Evolutionary conservation across 768 basidiomycete species (phyloP).

Genomic region (Lenzites betulinus): DNA sequence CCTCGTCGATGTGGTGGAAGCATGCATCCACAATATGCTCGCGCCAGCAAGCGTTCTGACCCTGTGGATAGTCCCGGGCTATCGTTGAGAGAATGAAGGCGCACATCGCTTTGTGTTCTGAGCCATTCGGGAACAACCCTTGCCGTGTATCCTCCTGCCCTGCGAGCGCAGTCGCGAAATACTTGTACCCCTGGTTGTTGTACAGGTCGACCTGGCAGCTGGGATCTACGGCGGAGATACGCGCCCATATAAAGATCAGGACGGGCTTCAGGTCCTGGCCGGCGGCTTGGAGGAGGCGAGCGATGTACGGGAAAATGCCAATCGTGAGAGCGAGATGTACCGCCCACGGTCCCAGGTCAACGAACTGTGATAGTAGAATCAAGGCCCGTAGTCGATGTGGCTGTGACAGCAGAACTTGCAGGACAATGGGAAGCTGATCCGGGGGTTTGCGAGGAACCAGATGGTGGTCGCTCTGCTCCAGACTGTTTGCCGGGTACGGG

Average conservation of each 20-base stretch:
- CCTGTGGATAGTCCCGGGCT: conserved; percentile 84
- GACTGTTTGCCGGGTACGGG: conserved; percentile 8
- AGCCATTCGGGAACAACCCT: conserved; percentile 78
- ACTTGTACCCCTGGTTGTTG: conserved; percentile 80
- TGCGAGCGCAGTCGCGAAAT: conserved; percentile 79
- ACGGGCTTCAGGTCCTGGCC: conserved; percentile 96
- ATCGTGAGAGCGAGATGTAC: conserved; percentile 95
- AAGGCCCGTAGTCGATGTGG: conserved; percentile 94
- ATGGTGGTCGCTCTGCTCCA: conserved; percentile 42
- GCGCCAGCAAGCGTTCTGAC: conserved; percentile 83
- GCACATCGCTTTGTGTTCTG: conserved; percentile 98
- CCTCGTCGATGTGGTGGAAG: conserved; percentile 80
- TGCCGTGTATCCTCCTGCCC: conserved; percentile 59
- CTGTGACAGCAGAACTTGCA: conserved; percentile 96
- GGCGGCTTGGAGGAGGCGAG: conserved; percentile 92
- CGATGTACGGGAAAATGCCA: conserved; percentile 98
- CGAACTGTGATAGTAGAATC: conserved; percentile 94
- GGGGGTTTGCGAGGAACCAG: conserved; percentile 90
- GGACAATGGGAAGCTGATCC: conserved; percentile 95
- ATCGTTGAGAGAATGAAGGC: conserved; percentile 92
- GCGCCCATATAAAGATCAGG: conserved; percentile 98
- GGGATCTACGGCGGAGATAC: conserved; percentile 95
- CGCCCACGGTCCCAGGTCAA: conserved; percentile 98
- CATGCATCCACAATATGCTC: conserved; percentile 87
- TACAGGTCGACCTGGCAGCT: conserved; percentile 89